Evolutionary conservation across 2,329 filamentous ascomycete genomes (phyloP), one percentile per base, ranked within the genome.

Genomic region (Verruconis gallopava): DNA sequence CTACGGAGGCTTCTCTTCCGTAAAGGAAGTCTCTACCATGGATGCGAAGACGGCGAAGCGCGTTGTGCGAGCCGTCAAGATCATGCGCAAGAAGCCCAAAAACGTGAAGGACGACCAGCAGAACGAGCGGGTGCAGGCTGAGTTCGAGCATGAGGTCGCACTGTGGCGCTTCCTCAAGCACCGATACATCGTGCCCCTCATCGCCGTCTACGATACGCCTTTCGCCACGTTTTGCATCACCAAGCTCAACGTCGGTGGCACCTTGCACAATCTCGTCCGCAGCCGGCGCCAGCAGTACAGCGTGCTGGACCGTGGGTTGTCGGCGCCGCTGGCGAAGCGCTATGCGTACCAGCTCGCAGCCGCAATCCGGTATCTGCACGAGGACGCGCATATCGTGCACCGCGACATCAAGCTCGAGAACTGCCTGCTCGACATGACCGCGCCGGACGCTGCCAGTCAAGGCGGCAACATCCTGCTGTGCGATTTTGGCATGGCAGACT

Each of bases 141-240:
- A 79, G 48, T 77, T 81, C 46, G 77, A 81, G 51, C 77, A 80
- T 47, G 77, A 81, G 61, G 73, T 81, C 36, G 69, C 73, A 34
- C 69, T 81, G 32, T 81, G 77, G 77, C 69, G 77, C 36, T 77
- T 75, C 50, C 60, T 81, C 34, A 69, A 69, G 43, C 75, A 81
- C 51, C 67, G 67, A 1, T 70, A 80, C 51, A 71, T 81, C 37
- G 58, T 81, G 21, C 69, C 72, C 0, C 64, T 81, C 5, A 67
- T 79, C 44, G 68, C 72, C 4, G 77, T 80, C 15, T 79, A 77
- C 55, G 75, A 77, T 48, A 78, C 75, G 12, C 72, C 78, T 36
- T 78, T 72, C 51, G 77, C 77, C n/a, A 80, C 76, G 0, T 81
- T 77, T 48, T 80, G 76, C 52, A 78, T 81, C 54, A 81, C 77